A percentile compares a stretch with the other conserved stretches of the same genome.
Evolutionary conservation across 2,329 filamentous ascomycete genomes (phyloP).

Genomic region (Venturia oleaginea): DNA sequence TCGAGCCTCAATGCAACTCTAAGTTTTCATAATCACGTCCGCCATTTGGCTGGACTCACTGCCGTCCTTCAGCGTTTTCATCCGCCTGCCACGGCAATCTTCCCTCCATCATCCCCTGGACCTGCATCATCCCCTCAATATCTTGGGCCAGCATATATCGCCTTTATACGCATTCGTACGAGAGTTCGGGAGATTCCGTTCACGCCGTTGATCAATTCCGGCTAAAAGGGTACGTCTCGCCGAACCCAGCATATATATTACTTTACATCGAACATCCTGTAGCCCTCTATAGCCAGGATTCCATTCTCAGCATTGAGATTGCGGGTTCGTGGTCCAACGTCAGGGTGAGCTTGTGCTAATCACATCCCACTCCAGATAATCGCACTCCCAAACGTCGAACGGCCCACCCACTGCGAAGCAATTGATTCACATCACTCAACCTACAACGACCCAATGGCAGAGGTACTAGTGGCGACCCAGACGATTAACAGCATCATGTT

Average conservation of each 20-base stretch:
- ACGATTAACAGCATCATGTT: slow-evolving; percentile 11
- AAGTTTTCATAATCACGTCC: background rate
- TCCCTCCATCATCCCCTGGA: background rate
- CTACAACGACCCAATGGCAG: slow-evolving; percentile 26
- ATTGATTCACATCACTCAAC: slow-evolving; percentile 2
- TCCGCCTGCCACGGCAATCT: background rate
- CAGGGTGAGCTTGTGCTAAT: background rate
- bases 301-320: slow-evolving; percentile 1
- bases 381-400: background rate
- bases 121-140: background rate
- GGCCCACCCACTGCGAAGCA: background rate
- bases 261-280: slow-evolving; percentile 8
- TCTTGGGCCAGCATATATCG: slow-evolving; percentile 8
- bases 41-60: slow-evolving; percentile 8
- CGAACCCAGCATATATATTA: background rate
- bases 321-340: background rate
- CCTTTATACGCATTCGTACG: slow-evolving; percentile 7
- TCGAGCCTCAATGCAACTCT: slow-evolving; percentile 7
- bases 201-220: slow-evolving; percentile 2
- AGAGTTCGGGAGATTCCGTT: background rate
- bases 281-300: slow-evolving; percentile 5
- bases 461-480: slow-evolving; percentile 20
- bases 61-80: background rate
- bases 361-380: background rate
- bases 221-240: slow-evolving; percentile 8